phyloP scores from a whole-genome alignment of 352 stramenopile genomes.

The Phytophthora pseudosyringae region DNA sequence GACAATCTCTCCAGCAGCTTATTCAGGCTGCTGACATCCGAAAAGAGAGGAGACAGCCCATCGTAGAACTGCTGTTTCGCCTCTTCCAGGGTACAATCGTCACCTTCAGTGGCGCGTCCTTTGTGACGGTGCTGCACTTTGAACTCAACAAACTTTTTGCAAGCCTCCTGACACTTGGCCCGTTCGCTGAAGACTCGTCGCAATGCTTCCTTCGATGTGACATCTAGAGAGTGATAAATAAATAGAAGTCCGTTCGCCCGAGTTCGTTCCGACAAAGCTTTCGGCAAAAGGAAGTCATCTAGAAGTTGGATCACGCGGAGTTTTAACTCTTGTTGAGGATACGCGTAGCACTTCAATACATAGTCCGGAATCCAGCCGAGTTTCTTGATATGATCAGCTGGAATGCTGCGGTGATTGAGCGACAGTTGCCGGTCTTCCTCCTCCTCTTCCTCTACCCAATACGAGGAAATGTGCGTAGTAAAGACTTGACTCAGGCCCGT shows the following conservation, averaged over 20 bases:
- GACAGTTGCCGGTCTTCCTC: slow-evolving; percentile 24
- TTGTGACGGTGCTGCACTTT: slow-evolving; percentile 55
- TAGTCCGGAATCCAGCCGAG: slow-evolving; percentile 85
- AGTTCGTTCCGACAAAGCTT: slow-evolving; percentile 51
- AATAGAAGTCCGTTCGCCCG: slow-evolving; percentile 78
- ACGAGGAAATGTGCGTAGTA: slow-evolving; percentile 65
- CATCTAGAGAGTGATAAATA: slow-evolving; percentile 74
- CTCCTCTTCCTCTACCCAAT: slow-evolving; percentile 46
- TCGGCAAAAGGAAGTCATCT: slow-evolving; percentile 87
- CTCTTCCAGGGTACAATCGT: slow-evolving; percentile 27
- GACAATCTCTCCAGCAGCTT: slow-evolving; percentile 71
- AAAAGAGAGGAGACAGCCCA: slow-evolving; percentile 59
- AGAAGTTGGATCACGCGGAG: slow-evolving; percentile 84
- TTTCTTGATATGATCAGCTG: slow-evolving; percentile 57
- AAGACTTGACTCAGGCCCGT: slow-evolving; percentile 88
- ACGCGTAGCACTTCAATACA: slow-evolving; percentile 88
- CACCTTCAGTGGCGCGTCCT: slow-evolving; percentile 12
- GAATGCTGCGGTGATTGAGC: slow-evolving; percentile 41
- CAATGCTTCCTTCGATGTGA: slow-evolving; percentile 70
- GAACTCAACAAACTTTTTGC: slow-evolving; percentile 49
- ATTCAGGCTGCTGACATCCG: slow-evolving; percentile 56
- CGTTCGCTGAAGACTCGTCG: slow-evolving; percentile 72
- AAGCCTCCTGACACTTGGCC: slow-evolving; percentile 47
- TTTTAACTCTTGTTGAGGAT: slow-evolving; percentile 83
- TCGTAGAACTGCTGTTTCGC: slow-evolving; percentile 44